Base-by-base conservation (phyloP, 2,329 filamentous ascomycete genomes). In the Pyrenochaeta sp. region DNA sequence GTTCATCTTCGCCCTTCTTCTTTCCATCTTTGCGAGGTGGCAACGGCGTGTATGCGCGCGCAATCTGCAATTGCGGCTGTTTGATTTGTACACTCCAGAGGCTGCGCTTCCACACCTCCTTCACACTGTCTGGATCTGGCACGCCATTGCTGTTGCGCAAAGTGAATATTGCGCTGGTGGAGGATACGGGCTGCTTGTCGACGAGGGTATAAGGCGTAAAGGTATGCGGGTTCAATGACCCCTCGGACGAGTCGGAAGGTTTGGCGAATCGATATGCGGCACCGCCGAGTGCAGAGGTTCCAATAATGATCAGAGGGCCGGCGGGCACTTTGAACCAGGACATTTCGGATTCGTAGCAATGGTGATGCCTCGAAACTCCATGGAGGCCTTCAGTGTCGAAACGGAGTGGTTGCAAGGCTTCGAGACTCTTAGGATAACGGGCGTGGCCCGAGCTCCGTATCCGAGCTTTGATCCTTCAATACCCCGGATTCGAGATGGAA, bases 31-130 rank as follows among this genome's bases (percentile, higher is more conserved):
- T 75, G 64, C 32, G 76, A 2, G 87, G 84, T 0, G 92, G 94
- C 0, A 99, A 81, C 0, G 94, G 93, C 3, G 95, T 98, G 78
- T 99, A 99, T 56, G 92, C 89, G 61, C 95, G 83, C 43, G 92
- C 91, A 67, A 99, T 96, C 78, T 97, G 93, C 56, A 98, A 80
- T 75, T 97, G 89, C 2, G 95, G 95, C 79, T 98, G 95, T 80
- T 96, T 97, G 72, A 97, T 88, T 80, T 97, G 91, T 34, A 98
- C 90, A 62, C 90, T 93, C 90, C 92, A 96, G 42, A 96, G 84
- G 4, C 91, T 90, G 54, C 86, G 82, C 43, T 78, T 77, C 86
- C 87, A 89, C 15, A 67, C 69, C 32, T 78, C 71, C 36, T 65
- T 68, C 5, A 77, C 64, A 48, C 66, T 71, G 10, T 75, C 68